Evolutionary conservation across 1,284 basidiomycete species (phyloP).

Genomic region (Cryptococcus maquisensis): DNA sequence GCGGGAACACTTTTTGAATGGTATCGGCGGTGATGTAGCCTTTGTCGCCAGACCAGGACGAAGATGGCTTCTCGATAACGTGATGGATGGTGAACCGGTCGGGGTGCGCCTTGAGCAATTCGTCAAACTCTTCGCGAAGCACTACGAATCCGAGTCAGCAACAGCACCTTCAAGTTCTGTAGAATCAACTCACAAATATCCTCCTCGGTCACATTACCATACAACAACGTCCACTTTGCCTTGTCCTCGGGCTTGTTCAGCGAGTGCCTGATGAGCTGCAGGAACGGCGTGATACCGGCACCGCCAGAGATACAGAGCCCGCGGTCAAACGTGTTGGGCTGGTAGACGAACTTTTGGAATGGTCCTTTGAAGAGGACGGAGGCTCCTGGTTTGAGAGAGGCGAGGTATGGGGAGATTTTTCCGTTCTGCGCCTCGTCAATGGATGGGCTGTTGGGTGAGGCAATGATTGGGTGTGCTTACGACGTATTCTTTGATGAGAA

Average conservation of each 20-base stretch:
- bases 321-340: slow-evolving; percentile 78
- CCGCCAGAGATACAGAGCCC: slow-evolving; percentile 82
- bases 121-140: slow-evolving; percentile 74
- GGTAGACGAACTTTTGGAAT: slow-evolving; percentile 74
- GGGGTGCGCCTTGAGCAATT: slow-evolving; percentile 64
- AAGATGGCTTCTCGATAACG: slow-evolving; percentile 71
- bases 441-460: too few species aligned
- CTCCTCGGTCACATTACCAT: slow-evolving; percentile 78
- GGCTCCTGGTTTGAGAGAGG: slow-evolving; percentile 69
- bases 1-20: slow-evolving; percentile 65
- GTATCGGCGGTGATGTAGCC: slow-evolving; percentile 71
- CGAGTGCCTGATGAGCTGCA: slow-evolving; percentile 64
- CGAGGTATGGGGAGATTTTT: slow-evolving; percentile 73
- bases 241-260: slow-evolving; percentile 69
- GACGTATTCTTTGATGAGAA: slow-evolving; percentile 75
- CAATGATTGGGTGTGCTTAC: slow-evolving; percentile 20
- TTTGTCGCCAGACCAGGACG: slow-evolving; percentile 60
- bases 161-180: too few species aligned
- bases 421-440: slow-evolving; percentile 54
- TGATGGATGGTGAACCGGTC: slow-evolving; percentile 73
- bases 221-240: slow-evolving; percentile 91
- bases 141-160: slow-evolving; percentile 44
- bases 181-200: slow-evolving; percentile 63
- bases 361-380: slow-evolving; percentile 86
- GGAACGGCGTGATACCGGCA: slow-evolving; percentile 52